Base-by-base conservation (phyloP, 805 yeast species). In the Kuraishia piskuri region DNA sequence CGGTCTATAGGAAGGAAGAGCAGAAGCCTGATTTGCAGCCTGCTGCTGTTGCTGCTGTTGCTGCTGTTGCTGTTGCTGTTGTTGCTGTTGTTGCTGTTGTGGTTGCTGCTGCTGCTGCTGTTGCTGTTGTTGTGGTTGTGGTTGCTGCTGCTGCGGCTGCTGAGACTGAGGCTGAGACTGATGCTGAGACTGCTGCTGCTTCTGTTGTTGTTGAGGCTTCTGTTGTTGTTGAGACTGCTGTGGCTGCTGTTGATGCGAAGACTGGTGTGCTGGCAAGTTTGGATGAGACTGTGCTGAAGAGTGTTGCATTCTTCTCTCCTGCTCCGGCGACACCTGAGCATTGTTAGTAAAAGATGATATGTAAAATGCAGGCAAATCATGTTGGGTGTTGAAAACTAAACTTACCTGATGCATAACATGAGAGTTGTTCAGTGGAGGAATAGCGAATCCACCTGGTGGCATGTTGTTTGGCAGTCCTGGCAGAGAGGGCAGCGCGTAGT, bases 1-100 rank as follows among this genome's bases (percentile, higher is more conserved):
- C 1, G 97, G 97, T 60, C 90, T 75, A 66, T 86, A 86, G 9
- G 71, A 65, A 19, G 61, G 61, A 10, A 59, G 62, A 22, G 60
- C 63, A 21, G 57, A 58, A n/a, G 58, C 53, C 46, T 54, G 52
- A 4, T 50, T 24, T 1, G 55, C 53, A 6, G 54, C 55, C 12
- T 50, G 52, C 17, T 50, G 58, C 40, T 54, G 56, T 44, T 48
- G 56, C 48, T 53, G 58, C 49, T 52, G 61, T 56, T 50, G 62
- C 51, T 55, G 64, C 26, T 49, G 60, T 44, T 53, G 63, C 52
- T 58, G 65, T 54, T 57, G 65, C 50, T 51, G 66, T 48, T 53
- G 58, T 26, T 48, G 60, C 46, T n/a, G n/a, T n/a, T n/a, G n/a
- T n/a, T n/a, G n/a, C n/a, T n/a, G n/a, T n/a, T n/a, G n/a, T n/a